Conservation (phyloP, 768 basidiomycete species). For the Auriculariales sp. region DNA sequence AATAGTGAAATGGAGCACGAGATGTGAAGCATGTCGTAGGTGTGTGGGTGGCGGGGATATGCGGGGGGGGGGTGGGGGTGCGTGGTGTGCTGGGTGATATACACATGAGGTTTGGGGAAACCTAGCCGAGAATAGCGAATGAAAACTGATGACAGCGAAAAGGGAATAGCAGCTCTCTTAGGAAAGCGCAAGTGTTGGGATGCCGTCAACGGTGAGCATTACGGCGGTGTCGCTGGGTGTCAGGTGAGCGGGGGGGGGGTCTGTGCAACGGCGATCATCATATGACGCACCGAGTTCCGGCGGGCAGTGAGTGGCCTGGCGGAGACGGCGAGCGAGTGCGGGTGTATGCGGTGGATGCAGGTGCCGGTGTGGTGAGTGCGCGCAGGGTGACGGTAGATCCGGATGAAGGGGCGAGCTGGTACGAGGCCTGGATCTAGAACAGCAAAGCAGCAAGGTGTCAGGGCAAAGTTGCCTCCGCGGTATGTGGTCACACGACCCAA, state of each 20-base stretch:
- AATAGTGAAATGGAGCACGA: too few species aligned
- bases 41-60: too few species aligned
- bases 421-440: constrained; percentile 44
- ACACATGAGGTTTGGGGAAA: too few species aligned
- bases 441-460: constrained; percentile 3
- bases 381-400: constrained; percentile 46
- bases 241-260: not conserved
- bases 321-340: constrained; percentile 16
- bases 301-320: not conserved
- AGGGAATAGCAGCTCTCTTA: too few species aligned
- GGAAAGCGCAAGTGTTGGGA: constrained; percentile 10
- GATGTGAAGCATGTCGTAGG: too few species aligned
- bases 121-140: too few species aligned
- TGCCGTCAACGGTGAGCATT: constrained; percentile 7
- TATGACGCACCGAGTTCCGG: not conserved
- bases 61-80: too few species aligned
- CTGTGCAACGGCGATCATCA: not conserved
- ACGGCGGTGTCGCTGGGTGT: constrained; percentile 1
- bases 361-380: constrained; percentile 23
- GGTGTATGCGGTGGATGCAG: not conserved
- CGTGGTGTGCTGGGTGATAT: too few species aligned
- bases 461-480: not conserved
- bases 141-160: too few species aligned
- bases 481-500: constrained; percentile 4
- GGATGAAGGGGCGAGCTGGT: constrained; percentile 46